Percentiles rank a stretch among this genome's conserved stretches.
These are phyloP conservation scores for Serendipita sp. DNA, from an alignment of 768 basidiomycete genomes.

Conservation along the genomic window DNA sequence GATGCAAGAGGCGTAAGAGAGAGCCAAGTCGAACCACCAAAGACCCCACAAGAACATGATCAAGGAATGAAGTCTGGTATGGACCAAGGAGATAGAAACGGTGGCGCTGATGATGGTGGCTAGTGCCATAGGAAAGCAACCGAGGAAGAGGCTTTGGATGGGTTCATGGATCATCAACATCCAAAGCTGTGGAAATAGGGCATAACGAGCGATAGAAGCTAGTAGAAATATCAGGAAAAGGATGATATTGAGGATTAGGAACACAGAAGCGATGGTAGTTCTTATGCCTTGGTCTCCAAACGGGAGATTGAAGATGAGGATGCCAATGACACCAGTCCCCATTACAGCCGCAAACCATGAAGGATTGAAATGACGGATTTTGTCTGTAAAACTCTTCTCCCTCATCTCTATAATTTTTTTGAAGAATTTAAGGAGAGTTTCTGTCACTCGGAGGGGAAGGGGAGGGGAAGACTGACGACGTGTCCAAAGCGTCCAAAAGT, in stretches of 20 bases:
- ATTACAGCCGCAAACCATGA: constrained; percentile 41
- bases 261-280: constrained; percentile 25
- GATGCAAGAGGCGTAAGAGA: constrained; percentile 44
- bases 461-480: too few relatives aligned
- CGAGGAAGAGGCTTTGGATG: constrained; percentile 32
- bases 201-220: constrained; percentile 34
- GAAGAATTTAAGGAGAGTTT: too few relatives aligned
- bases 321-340: constrained; percentile 40
- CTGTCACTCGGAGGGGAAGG: too few relatives aligned
- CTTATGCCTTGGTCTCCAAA: constrained; percentile 30
- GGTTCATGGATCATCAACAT: constrained; percentile 31
- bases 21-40: constrained; percentile 50
- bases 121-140: constrained; percentile 30
- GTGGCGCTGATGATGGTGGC: constrained; percentile 41
- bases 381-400: constrained; percentile 7
- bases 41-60: constrained; percentile 41
- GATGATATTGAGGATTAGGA: constrained; percentile 43
- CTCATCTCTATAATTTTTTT: too few relatives aligned
- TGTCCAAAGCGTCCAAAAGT: too few relatives aligned
- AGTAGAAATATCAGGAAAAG: constrained; percentile 35
- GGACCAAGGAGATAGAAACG: constrained; percentile 27
- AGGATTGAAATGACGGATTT: constrained; percentile 29
- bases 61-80: constrained; percentile 31
- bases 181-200: constrained; percentile 37
- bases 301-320: constrained; percentile 40